Percentiles rank a stretch among this genome's conserved stretches.
phyloP scores from a whole-genome alignment of 108 stramenopile genomes.

The Skeletonema marinoi region DNA sequence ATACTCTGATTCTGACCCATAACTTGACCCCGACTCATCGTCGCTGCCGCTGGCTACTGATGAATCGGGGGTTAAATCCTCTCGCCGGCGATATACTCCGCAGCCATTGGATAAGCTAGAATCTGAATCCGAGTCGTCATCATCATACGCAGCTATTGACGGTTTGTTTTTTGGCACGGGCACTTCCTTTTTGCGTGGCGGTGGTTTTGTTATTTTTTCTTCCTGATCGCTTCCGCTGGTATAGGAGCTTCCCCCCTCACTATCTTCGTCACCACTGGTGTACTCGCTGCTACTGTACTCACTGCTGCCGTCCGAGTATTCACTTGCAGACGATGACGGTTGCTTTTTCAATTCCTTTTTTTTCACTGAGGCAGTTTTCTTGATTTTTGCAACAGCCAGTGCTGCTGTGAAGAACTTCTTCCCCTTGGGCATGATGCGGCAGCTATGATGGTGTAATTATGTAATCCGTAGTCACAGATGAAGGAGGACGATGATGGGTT shows the following conservation, averaged over 20 bases:
- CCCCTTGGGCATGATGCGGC: neutral
- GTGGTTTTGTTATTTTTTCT: neutral
- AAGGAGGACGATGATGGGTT: too few species aligned
- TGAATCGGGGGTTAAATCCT: neutral
- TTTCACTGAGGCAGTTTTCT: neutral
- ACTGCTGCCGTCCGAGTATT: neutral
- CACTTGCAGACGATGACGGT: neutral
- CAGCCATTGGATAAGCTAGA: neutral
- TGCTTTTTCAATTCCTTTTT: neutral
- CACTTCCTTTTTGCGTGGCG: neutral
- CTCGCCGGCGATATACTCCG: neutral
- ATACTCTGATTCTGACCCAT: neutral
- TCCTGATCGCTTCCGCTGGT: neutral
- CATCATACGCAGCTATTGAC: neutral
- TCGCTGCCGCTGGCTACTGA: neutral
- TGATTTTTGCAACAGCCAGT: neutral
- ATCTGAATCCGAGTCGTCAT: slow-evolving; percentile 2
- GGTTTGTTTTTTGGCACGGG: neutral
- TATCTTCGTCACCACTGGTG: neutral
- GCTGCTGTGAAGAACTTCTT: neutral
- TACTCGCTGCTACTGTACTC: neutral
- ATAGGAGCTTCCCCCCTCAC: neutral
- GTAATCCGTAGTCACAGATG: neutral
- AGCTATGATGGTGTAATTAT: neutral
- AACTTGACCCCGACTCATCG: neutral